Evolutionary conservation across 83 land plant genomes (phyloP), one percentile per base, ranked within the genome.

Genomic region (Thuja plicata): DNA sequence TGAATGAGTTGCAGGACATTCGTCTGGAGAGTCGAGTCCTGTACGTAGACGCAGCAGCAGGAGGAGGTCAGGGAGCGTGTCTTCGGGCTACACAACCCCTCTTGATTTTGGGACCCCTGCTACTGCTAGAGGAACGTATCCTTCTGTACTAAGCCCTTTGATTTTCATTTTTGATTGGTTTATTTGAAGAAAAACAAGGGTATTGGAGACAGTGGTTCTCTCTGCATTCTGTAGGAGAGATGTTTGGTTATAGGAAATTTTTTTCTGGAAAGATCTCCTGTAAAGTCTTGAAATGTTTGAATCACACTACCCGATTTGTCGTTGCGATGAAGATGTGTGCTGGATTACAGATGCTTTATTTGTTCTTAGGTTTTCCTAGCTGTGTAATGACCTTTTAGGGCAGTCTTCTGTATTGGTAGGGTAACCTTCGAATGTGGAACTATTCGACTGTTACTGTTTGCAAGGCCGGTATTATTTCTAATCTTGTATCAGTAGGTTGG

Each of bases 61-160:
- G 1, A 46, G 55, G 15, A 48, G 55, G 13, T 45, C 55, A 83
- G 55, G 54, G 16, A 83, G 37, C 16, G 54, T 83, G 9, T 83
- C 55, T 0, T 83, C 55, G 12, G 55, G 85, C 10, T 45, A 45
- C 37, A 83, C 4, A 52, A 83, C 55, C 3, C 85, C 85, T 16
- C 13, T 81, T 27, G 50, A 78, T 7, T 78, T 38, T 5, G 84
- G 84, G 46, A 80, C 48, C 12, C 84, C 84, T 43, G 48, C 71
- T 24, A 24, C 71, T 79, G 83, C 83, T 43, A 79, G 13, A 79
- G 83, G 85, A 82, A 82, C 52, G 85, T 82, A 82, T 82, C 85
- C 52, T 46, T 41, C 0, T 4, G 24, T 21, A 11, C n/a, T 7
- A 27, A 30, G 5, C 11, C 52, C 30, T 9, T 19, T 43, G 11